Evolutionary conservation across 768 basidiomycete species (phyloP), one percentile per base, ranked within the genome.

Genomic region (Xerocomus spinulosus): DNA sequence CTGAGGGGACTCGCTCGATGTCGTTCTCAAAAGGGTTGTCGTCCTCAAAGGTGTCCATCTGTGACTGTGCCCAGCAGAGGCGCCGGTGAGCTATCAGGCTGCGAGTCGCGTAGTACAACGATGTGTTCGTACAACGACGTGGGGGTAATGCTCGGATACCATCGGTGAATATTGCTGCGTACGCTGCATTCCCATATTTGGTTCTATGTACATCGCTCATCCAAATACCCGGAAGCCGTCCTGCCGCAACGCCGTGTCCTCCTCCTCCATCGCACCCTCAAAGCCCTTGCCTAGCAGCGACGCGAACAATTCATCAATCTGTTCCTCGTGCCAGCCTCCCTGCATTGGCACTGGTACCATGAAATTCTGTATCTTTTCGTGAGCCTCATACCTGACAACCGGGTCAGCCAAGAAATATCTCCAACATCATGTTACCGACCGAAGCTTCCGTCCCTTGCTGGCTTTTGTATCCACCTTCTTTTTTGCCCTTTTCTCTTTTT

Each of bases 331-430:
- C 96, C 96, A 99, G 46, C 71, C 77, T 24, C 81, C 82, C 28
- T 69, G 64, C 17, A 55, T 54, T 7, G 80, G 78, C 12, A 93
- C 83, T 6, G 95, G 95, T 2, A 93, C 90, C 87, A 95, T 95
- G 64, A 97, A 98, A 67, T 93, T 92, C 66, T 93, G 90, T 42
- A 96, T 72, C 71, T 96, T 98, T 59, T 98, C 93, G 61, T 98
- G 96, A 2, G 90, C 83, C 54, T 95, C 87, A 65, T 92, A 96
- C 46, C 90, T 88, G 62, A 25, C n/a, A 41, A 43, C 17, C 38
- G 24, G n/a, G 48, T 44, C 47, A 41, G 59, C 20, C 17, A 26
- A 18, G 18, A 41, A 14, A 29, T 18, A 33, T 28, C 30, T 30
- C 36, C 15, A 17, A 36, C 35, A 35, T 29, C 34, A 25, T 26